Evolutionary conservation across 495 filamentous ascomycete genomes (phyloP), one percentile per base, ranked within the genome.

Genomic region (Penicillium robsamsonii): DNA sequence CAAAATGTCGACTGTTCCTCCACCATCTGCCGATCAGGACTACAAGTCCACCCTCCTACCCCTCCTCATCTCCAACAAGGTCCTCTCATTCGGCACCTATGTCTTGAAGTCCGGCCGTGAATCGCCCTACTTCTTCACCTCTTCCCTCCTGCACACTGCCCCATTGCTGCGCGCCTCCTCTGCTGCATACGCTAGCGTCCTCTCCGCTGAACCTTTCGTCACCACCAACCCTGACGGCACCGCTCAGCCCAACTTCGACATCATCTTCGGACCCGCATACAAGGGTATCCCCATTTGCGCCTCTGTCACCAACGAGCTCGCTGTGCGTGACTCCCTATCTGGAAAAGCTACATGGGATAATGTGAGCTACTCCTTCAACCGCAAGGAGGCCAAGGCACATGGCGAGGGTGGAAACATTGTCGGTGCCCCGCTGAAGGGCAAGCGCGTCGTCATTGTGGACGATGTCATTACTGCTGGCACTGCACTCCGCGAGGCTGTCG

Each of bases 121-220:
- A 65, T 96, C 91, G 7, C 92, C 94, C n/a, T 97, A 97, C 83
- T 97, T 98, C 82, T 96, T 97, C 86, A 95, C 94, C 73, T 90
- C 92, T 17, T 91, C 90, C 31, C 82, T 87, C 61, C 91, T 97
- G 76, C 87, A 92, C 77, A 83, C 82, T 22, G 87, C 84, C 25
- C 75, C 84, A 56, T 82, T 96, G 18, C 82, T 94, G 55, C 78
- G 80, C 54, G 83, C 89, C 56, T 84, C 94, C 57, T 80, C 85
- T 53, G 76, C 81, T 42, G 91, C 93, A 42, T 97, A 91, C 69
- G 92, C 93, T 7, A 79, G 85, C 44, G 82, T 90, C 46, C 85
- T 96, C 44, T 71, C 73, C 20, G 49, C 67, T 31, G 69, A 75
- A 48, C 76, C 77, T 8, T 75, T 75, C 59, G 70, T 72, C 44